Base-by-base conservation (phyloP, 306 rosid genomes). In the Trifolium dubium region DNA sequence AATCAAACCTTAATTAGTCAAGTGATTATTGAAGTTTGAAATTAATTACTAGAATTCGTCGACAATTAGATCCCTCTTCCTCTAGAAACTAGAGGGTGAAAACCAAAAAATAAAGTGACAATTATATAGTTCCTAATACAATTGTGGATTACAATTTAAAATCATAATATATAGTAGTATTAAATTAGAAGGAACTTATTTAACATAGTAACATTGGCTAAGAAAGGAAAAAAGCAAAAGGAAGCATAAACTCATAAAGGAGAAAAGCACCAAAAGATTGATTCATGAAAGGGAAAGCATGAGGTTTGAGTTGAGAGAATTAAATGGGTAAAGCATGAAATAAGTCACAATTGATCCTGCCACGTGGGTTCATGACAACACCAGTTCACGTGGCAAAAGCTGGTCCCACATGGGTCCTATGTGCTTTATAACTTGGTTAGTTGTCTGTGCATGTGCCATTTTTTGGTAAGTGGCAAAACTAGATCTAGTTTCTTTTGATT, bases 261-360 rank as follows among this genome's bases (percentile, higher is more conserved):
- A 83, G 85, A 83, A 89, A 89, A 85, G 91, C 85, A 89, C 90
- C 80, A 72, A 89, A 83, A 79, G 83, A 80, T 79, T 66, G 89
- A 87, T 89, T 83, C 82, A 83, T 77, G 84, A 73, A 79, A 83
- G 88, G 86, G 83, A 79, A 86, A 85, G 86, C 71, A 55, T 37
- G 69, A 34, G 73, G 60, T 50, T 17, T n/a, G n/a, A n/a, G n/a
- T n/a, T n/a, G 43, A 39, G 67, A 29, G 72, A 60, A 19, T 23
- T 50, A 6, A 9, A 72, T 54, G 29, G 83, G 39, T 60, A 85
- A 79, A 85, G 86, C 63, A 83, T 81, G 76, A 74, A 55, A 76
- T 75, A 69, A 69, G 74, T 19, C 55, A 68, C 86, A 82, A 79
- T 79, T 70, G 18, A 84, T 84, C 80, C 84, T 76, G 65, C 89